These are phyloP conservation scores for Fusarium metavorans DNA, from an alignment of 2,329 filamentous ascomycete species.

Conservation along the genomic window DNA sequence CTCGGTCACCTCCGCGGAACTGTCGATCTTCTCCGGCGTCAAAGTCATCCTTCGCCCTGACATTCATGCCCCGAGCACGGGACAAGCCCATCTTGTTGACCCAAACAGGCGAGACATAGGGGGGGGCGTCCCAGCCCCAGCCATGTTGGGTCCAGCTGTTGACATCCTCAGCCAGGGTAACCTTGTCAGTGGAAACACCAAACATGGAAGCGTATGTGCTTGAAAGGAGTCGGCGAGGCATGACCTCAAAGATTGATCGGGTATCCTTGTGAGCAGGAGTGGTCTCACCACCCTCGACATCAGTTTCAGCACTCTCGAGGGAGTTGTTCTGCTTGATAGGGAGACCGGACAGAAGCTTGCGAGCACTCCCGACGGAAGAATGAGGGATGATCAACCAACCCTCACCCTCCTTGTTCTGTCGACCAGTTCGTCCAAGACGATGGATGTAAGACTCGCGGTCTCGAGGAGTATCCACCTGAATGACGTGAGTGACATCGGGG, in stretches of 20 bases:
- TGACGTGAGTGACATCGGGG: slow-evolving; percentile 82
- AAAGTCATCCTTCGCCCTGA: slow-evolving; percentile 34
- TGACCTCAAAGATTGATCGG: slow-evolving; percentile 54
- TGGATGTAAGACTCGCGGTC: slow-evolving; percentile 81
- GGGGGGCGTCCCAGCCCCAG: slow-evolving; percentile 65
- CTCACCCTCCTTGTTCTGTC: slow-evolving; percentile 79
- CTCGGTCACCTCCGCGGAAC: slow-evolving; percentile 18
- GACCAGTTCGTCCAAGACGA: slow-evolving; percentile 80
- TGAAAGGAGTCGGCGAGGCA: slow-evolving; percentile 51
- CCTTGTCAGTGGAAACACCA: slow-evolving; percentile 60
- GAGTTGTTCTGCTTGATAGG: slow-evolving; percentile 68
- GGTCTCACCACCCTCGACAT: slow-evolving; percentile 62
- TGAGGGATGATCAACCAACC: slow-evolving; percentile 75
- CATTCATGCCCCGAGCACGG: slow-evolving; percentile 49
- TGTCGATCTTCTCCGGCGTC: not conserved
- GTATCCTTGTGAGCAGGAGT: slow-evolving; percentile 61
- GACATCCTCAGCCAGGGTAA: slow-evolving; percentile 59
- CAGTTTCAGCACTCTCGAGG: slow-evolving; percentile 65
- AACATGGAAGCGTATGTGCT: slow-evolving; percentile 69
- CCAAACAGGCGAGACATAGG: slow-evolving; percentile 49
- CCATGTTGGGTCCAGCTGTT: slow-evolving; percentile 65
- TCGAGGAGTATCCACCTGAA: slow-evolving; percentile 75
- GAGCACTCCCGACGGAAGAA: slow-evolving; percentile 62
- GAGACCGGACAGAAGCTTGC: slow-evolving; percentile 66
- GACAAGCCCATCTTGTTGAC: slow-evolving; percentile 49